Conservation (phyloP, 2,329 filamentous ascomycete genomes). For the Blastomyces emzantsi region DNA sequence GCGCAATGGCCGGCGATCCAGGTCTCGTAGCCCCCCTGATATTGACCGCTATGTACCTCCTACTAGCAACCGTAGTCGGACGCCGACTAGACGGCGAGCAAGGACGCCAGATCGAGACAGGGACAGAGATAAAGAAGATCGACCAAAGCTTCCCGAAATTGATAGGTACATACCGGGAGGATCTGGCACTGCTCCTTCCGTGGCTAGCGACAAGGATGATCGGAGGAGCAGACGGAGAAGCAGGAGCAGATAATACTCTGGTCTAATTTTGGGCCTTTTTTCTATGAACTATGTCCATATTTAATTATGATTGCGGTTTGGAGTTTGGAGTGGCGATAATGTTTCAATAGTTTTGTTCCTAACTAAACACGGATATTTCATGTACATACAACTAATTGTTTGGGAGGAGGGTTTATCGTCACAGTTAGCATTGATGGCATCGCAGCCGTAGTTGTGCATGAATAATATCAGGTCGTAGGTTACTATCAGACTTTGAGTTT, state of each 20-base stretch:
- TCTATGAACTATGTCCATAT: neutral
- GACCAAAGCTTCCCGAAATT: constrained; percentile 30
- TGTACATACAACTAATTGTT: neutral
- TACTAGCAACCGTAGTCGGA: constrained; percentile 26
- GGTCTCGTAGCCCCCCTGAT: constrained; percentile 29
- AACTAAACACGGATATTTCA: neutral
- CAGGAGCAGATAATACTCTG: constrained; percentile 20
- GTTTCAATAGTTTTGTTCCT: neutral
- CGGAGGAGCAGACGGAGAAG: constrained; percentile 19
- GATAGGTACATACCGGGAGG: constrained; percentile 40
- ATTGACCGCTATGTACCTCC: constrained; percentile 38
- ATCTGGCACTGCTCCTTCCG: constrained; percentile 18
- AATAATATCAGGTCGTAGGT: neutral
- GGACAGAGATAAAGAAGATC: constrained; percentile 21
- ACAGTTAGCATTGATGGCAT: neutral
- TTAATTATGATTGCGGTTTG: too few species aligned
- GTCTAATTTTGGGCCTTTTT: neutral
- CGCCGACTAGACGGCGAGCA: constrained; percentile 19
- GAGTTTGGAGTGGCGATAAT: neutral
- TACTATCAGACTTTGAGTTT: neutral
- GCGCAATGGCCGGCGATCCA: constrained; percentile 23
- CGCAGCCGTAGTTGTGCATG: neutral
- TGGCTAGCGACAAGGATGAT: constrained; percentile 15
- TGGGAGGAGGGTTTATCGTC: neutral
- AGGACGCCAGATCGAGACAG: constrained; percentile 9